Evolutionary conservation across 2,329 filamentous ascomycete genomes (phyloP), one percentile per base, ranked within the genome.

Genomic region (Coleophoma cylindrospora): DNA sequence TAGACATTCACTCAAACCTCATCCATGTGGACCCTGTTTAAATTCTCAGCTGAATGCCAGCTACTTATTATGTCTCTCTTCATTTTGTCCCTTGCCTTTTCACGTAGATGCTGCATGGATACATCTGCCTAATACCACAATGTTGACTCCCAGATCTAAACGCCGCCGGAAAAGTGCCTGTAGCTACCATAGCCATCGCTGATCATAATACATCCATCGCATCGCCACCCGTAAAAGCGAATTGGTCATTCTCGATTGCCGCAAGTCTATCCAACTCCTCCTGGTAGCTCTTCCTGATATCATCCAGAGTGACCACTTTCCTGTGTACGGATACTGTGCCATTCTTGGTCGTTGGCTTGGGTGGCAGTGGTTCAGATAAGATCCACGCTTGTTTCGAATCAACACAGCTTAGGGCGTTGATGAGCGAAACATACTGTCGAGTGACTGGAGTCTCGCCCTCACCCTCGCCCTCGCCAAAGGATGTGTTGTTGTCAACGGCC

Each of bases 351-450:
- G 61, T 49, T 59, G 59, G 61, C 53, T 61, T 62, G 49, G 40
- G 69, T 64, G 66, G 67, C 61, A 67, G 46, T 49, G 75, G 69
- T 57, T 79, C 72, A n/a, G 73, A 68, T 45, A 80, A 83, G 65
- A 95, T 81, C 80, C 95, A 99, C 1, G 86, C 86, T 62, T 96
- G 87, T 54, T 89, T 83, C 58, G 79, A 82, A 45, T 88, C 83
- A 38, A 96, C 90, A 56, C 90, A 96, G 57, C 87, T 89, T 53
- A 99, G 75, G 1, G 90, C 86, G 66, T 99, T 99, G 72, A 99
- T 95, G 41, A 99, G 79, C 54, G 91, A 78, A n/a, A 97, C 73
- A 61, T 95, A 94, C 62, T 89, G 86, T 58, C 87, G 81, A 43
- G 86, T 83, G 33, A 88, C 76, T 1, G 77, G 75, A 0, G 82